Evolutionary conservation across 176 grass and related monocot genomes (phyloP), one percentile per base, ranked within the genome.

Genomic region (Zoysia japonica): DNA sequence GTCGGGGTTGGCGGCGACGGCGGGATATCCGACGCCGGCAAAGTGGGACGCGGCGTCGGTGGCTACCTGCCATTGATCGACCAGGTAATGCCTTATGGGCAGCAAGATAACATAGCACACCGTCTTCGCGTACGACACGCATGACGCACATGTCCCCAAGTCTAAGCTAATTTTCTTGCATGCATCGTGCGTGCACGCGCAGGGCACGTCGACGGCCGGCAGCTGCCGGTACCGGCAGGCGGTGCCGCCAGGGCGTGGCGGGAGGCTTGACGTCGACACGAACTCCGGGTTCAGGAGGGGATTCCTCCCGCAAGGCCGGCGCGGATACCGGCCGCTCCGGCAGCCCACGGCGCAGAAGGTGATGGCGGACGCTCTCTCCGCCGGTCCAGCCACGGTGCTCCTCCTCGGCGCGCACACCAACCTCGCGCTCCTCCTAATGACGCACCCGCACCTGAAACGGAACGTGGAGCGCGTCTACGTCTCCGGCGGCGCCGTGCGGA

Each of bases 1-100:
- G 87, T 97, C 61, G 91, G 94, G n/a, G 89, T 91, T 19, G 94
- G 94, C 63, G 94, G 94, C 64, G 91, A 93, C 36, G 94, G 91
- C 45, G 89, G 85, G 9, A 88, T 91, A 9, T 79, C 88, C 19
- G 46, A 77, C 66, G 82, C 84, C 61, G 91, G 90, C 42, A 16
- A 75, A 40, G 20, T 93, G 6, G 64, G 39, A 1, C 51, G 72
- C 35, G 14, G 92, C 82, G 89, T 97, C 36, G 94, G 91, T 65
- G 91, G 91, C n/a, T 97, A 84, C 85, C 87, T 92, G 5, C 82
- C 94, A 35, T 67, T 97, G 3, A 90, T 92, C 59, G 94, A 97
- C 40, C 93, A 97, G 88, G 90, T 97, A 70, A 61, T 19, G 9
- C 19, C 3, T 1, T 1, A 35, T 35, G 10, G 20, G 9, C 59